Percentiles rank a stretch among this genome's conserved stretches.
Evolutionary conservation across 2,329 filamentous ascomycete genomes (phyloP).

Genomic region (Epichloe uncinata): DNA sequence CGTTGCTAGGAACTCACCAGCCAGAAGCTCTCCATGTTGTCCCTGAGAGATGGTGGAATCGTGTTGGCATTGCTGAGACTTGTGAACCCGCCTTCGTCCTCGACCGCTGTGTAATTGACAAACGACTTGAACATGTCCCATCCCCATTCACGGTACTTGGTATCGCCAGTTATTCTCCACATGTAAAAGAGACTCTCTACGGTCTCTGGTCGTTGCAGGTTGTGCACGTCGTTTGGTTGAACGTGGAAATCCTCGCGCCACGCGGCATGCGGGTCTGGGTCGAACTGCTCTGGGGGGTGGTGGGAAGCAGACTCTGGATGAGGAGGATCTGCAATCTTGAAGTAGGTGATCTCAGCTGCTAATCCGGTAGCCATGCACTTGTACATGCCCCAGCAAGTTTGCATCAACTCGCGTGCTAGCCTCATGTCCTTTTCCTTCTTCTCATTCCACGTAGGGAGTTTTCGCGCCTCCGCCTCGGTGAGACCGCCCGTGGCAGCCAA

Average conservation of each 20-base stretch:
- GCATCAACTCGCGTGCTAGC: slow-evolving; percentile 80
- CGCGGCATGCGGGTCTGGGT: slow-evolving; percentile 36
- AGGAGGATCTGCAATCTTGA: slow-evolving; percentile 60
- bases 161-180: slow-evolving; percentile 93
- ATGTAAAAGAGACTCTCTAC: slow-evolving; percentile 96
- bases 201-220: slow-evolving; percentile 89
- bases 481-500: slow-evolving; percentile 72
- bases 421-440: slow-evolving; percentile 77
- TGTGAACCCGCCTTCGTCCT: slow-evolving; percentile 68
- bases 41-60: slow-evolving; percentile 54
- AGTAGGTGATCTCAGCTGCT: slow-evolving; percentile 91
- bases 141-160: slow-evolving; percentile 85
- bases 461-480: slow-evolving; percentile 60
- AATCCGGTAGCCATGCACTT: slow-evolving; percentile 78
- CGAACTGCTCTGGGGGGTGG: slow-evolving; percentile 36
- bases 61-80: slow-evolving; percentile 62
- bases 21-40: slow-evolving; percentile 99
- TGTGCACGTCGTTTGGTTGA: slow-evolving; percentile 74
- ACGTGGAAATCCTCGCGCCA: slow-evolving; percentile 74
- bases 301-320: slow-evolving; percentile 39
- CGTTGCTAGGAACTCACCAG: slow-evolving; percentile 44
- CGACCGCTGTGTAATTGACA: slow-evolving; percentile 68
- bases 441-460: slow-evolving; percentile 57
- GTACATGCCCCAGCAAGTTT: slow-evolving; percentile 98
- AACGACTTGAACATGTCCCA: slow-evolving; percentile 98